These are phyloP conservation scores for Jamesozyma gamospora DNA, from an alignment of 805 yeast species.

Conservation along the genomic window DNA sequence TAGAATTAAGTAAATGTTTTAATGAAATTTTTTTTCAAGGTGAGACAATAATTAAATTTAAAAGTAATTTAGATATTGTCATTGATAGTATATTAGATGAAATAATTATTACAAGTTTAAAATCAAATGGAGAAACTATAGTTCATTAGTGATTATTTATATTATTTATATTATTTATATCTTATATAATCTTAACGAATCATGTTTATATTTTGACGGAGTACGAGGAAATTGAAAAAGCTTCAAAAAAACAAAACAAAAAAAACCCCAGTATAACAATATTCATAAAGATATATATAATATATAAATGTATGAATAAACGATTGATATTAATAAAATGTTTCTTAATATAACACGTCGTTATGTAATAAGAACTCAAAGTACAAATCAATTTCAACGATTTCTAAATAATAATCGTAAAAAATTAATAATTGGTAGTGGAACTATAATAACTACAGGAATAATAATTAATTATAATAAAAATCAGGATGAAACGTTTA, in stretches of 20 bases:
- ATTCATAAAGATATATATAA: background rate
- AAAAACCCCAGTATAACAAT: background rate
- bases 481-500: constrained; percentile 22
- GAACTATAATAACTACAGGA: constrained; percentile 7
- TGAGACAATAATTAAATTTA: constrained; percentile 22
- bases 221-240: too few relatives aligned
- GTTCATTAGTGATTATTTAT: constrained; percentile 13
- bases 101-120: constrained; percentile 19
- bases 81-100: constrained; percentile 21
- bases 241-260: too few relatives aligned
- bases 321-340: too few relatives aligned
- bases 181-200: too few relatives aligned
- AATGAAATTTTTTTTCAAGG: constrained; percentile 35
- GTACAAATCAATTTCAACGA: background rate
- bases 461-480: constrained; percentile 17
- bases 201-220: too few relatives aligned
- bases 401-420: background rate
- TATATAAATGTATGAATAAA: too few relatives aligned
- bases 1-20: constrained; percentile 35
- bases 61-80: constrained; percentile 18
- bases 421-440: background rate
- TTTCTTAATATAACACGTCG: constrained; percentile 1
- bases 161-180: too few relatives aligned
- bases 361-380: background rate
- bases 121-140: constrained; percentile 20